Base-by-base conservation (phyloP, 164 flowering plant genomes). In the Chimonanthus salicifolius region DNA sequence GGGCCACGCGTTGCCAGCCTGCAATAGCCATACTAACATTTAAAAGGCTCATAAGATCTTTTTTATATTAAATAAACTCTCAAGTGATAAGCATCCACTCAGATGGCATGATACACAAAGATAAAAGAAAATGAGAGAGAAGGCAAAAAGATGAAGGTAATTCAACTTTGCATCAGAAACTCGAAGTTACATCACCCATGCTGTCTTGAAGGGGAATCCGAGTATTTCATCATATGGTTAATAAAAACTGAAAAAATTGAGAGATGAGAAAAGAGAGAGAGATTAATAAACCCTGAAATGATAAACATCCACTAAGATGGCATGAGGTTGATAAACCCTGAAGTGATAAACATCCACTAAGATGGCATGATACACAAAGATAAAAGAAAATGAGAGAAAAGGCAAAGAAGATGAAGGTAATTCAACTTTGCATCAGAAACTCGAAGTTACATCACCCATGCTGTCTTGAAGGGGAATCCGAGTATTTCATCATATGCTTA, bases 131-230 rank as follows among this genome's bases (percentile, higher is more conserved):
- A 54, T 4, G 60, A 54, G 16, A 54, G 60, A n/a, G 8, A 10
- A 3, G 21, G 21, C 21, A 2, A 54, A 54, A 11, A 51, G 49
- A 49, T 20, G 47, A 70, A 15, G 21, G n/a, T 33, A 33, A 33
- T 33, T 33, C 33, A 33, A 4, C 4, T 16, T 69, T 70, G 78
- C 78, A 75, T 75, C 78, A 75, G 74, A 71, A 64, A 75, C 78
- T 87, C 87, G 88, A 79, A 70, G 45, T 85, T 74, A 67, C 96
- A 90, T 90, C 96, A 89, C 80, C 88, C 96, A 81, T n/a, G 45
- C 74, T 33, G 87, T 87, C 90, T 70, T 83, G 91, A 90, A 87
- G 95, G 95, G 95, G 91, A 90, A 90, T 88, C 95, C 92, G 88
- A 89, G 89, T 82, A 74, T 3, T 43, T 88, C 92, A 70, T 90